These are phyloP conservation scores for Teunomyces stri DNA, from an alignment of 805 yeast genomes.

Conservation along the genomic window DNA sequence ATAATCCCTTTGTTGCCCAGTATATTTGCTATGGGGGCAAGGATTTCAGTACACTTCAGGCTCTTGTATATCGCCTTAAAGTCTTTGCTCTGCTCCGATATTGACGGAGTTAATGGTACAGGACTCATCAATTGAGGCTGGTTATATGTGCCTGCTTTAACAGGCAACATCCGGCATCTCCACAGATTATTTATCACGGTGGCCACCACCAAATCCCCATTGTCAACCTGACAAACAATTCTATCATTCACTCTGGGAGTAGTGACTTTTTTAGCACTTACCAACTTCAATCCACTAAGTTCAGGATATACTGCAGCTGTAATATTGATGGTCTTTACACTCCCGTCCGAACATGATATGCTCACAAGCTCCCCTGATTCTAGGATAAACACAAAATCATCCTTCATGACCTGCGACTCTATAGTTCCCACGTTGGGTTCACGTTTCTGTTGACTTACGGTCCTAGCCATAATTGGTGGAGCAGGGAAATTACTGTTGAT, in stretches of 20 bases:
- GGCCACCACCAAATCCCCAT: conserved; percentile 56
- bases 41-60: not conserved
- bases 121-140: conserved; percentile 18
- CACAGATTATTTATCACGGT: conserved; percentile 65
- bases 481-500: conserved; percentile 38
- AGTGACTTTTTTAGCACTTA: conserved; percentile 52
- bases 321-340: conserved; percentile 28
- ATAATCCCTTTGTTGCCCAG: conserved; percentile 38
- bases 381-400: conserved; percentile 53
- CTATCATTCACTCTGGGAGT: conserved; percentile 79
- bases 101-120: not conserved
- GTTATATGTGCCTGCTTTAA: conserved; percentile 48
- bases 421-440: conserved; percentile 5
- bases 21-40: conserved; percentile 6
- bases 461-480: conserved; percentile 15
- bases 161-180: conserved; percentile 52
- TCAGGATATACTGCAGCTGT: conserved; percentile 18
- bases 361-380: conserved; percentile 50
- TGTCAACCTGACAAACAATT: conserved; percentile 51
- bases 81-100: not conserved
- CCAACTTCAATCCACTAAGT: conserved; percentile 22
- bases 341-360: conserved; percentile 50
- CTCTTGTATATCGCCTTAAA: not conserved
- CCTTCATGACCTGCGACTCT: conserved; percentile 22
- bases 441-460: conserved; percentile 6